A percentile compares a stretch with the other conserved stretches of the same genome.
These are phyloP conservation scores for Dactylonectria macrodidyma DNA, from an alignment of 2,329 filamentous ascomycete genomes.

Conservation along the genomic window DNA sequence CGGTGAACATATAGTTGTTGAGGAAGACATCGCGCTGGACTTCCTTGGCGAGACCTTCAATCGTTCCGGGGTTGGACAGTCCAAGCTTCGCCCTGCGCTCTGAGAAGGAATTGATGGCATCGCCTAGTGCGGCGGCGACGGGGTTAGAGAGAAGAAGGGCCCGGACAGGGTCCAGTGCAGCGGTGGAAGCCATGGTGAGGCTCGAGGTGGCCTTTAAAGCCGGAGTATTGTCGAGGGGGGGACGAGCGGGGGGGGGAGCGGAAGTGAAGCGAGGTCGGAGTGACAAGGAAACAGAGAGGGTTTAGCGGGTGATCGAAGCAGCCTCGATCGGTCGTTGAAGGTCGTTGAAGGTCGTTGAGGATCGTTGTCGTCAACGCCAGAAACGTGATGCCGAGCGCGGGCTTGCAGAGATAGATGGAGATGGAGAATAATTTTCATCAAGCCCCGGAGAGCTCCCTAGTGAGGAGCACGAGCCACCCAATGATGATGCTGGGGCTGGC, in stretches of 20 bases:
- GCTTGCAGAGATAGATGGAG: conserved; percentile 42
- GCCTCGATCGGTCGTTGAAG: conserved; percentile 37
- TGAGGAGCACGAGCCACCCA: conserved; percentile 49
- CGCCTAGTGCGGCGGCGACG: conserved; percentile 76
- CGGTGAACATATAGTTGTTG: conserved; percentile 97
- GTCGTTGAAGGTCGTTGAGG: conserved; percentile 6
- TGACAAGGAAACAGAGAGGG: conserved; percentile 25
- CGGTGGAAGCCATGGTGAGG: conserved; percentile 66
- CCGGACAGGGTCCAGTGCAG: conserved; percentile 64
- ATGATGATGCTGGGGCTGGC: conserved; percentile 43
- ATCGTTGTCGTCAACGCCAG: conserved; percentile 47
- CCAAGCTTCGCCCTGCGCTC: conserved; percentile 91
- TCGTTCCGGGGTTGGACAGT: conserved; percentile 90
- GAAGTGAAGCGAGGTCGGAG: conserved; percentile 29
- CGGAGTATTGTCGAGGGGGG: conserved; percentile 44
- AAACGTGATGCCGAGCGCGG: conserved; percentile 52
- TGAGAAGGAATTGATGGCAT: conserved; percentile 86
- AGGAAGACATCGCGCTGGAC: conserved; percentile 97
- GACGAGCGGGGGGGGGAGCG: conserved; percentile 38
- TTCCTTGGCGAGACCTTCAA: conserved; percentile 91
- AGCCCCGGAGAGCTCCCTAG: conserved; percentile 46
- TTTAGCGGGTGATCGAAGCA: conserved; percentile 41
- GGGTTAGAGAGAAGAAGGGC: conserved; percentile 83
- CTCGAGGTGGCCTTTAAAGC: conserved; percentile 47
- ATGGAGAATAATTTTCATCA: conserved; percentile 57